Evolutionary conservation across 176 grass and related monocot species (phyloP).

Genomic region (Poa pratensis): DNA sequence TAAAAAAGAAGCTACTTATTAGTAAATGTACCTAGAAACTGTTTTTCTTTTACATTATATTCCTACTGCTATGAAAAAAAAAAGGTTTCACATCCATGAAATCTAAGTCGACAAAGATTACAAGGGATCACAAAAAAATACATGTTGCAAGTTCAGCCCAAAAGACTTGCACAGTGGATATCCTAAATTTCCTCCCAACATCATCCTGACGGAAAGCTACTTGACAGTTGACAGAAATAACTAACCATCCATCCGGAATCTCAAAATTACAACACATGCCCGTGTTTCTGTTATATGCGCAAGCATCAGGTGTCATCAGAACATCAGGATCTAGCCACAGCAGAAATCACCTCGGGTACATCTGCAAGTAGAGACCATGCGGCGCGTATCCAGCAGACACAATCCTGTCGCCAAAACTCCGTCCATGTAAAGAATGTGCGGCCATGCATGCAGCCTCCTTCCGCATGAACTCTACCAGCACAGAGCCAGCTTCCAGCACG

Average conservation of each 20-base stretch:
- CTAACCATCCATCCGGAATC: constrained; percentile 16
- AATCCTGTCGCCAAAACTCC: constrained; percentile 52
- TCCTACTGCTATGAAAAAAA: background rate
- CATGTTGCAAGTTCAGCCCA: background rate
- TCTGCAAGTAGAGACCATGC: constrained; percentile 62
- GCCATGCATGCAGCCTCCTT: constrained; percentile 71
- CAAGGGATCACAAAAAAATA: background rate
- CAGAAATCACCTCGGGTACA: constrained; percentile 53
- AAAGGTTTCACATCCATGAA: background rate
- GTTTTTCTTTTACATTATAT: background rate
- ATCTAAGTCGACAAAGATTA: background rate
- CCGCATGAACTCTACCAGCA: constrained; percentile 87
- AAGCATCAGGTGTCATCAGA: background rate
- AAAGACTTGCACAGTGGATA: background rate
- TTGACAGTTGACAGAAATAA: background rate
- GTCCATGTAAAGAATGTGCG: constrained; percentile 78
- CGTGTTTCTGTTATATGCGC: background rate
- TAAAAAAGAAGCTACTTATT: background rate
- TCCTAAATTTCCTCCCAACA: constrained; percentile 3
- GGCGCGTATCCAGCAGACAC: constrained; percentile 62
- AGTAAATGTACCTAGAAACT: background rate
- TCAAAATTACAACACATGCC: constrained; percentile 12
- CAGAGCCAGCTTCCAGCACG: constrained; percentile 61
- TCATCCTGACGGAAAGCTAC: constrained; percentile 12
- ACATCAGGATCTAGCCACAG: background rate